Base-by-base conservation (phyloP, 2,329 filamentous ascomycete genomes). In the Fusarium chuoi region DNA sequence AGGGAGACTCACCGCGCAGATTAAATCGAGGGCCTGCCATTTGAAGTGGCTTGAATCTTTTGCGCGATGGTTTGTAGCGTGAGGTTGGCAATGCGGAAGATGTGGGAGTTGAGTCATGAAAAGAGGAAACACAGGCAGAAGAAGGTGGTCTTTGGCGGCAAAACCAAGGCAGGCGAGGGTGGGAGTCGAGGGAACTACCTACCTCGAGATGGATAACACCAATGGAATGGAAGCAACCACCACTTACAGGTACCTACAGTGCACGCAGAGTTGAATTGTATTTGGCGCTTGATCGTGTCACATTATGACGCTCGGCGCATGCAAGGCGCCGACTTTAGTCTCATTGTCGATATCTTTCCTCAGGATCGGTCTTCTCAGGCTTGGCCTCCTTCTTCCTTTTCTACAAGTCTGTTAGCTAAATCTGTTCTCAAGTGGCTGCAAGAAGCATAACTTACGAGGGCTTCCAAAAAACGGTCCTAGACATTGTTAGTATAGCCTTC, bases 11-110 rank as follows among this genome's bases (percentile, higher is more conserved):
- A 26, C 30, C 22, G 8, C 28, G 11, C 28, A 12, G 28, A 51
- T 0, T 6, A 0, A 9, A 14, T 24, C n/a, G n/a, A 7, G 7
- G 22, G 48, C 30, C 24, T 35, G 22, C 17, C 35, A 30, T 13
- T 24, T 49, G 15, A n/a, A 51, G 28, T 18, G 3, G 28, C 46
- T 35, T 33, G 15, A 7, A 18, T 49, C 9, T 6, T 11, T 2
- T 35, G 30, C 22, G 30, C 11, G 11, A 24, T 35, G 11, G 30
- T 51, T 18, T 33, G 22, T 11, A 9, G 5, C 26, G 6, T 22
- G 5, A 45, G 7, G 24, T 20, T 26, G 44, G 5, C 1, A 1
- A 46, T 17, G 28, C 6, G 22, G 11, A 33, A 18, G 28, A 49
- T 22, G 46, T 49, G 5, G 22, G 28, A n/a, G 28, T 18, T 49